These are phyloP conservation scores for Posidonia oceanica DNA, from an alignment of 116 monocot species.

Conservation along the genomic window DNA sequence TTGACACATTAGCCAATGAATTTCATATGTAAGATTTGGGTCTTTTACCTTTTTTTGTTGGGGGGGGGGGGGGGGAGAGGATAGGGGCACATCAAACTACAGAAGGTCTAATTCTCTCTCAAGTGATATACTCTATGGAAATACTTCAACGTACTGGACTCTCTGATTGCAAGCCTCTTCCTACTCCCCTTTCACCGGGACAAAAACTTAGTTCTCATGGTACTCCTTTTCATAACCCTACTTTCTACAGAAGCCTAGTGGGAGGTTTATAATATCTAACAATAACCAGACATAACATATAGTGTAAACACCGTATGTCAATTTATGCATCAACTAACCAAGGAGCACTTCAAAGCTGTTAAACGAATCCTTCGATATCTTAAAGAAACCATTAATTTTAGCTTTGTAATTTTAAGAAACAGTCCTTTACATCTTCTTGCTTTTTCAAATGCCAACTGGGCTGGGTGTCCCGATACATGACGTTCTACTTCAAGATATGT, in stretches of 20 bases:
- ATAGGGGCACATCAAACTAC: too few species aligned
- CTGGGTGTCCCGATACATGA: not conserved
- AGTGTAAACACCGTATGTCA: not conserved
- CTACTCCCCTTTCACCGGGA: not conserved
- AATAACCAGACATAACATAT: conserved; percentile 4
- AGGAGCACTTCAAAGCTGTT: not conserved
- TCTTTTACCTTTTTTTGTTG: too few species aligned
- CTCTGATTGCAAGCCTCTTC: not conserved
- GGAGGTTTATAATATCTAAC: conserved; percentile 3
- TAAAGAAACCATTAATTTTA: too few species aligned
- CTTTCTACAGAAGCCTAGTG: not conserved
- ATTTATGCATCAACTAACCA: not conserved
- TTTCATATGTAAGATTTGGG: too few species aligned
- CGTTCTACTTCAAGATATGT: not conserved
- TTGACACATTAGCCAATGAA: too few species aligned
- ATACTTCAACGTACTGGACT: not conserved
- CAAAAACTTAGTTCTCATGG: not conserved
- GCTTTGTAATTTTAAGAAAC: too few species aligned
- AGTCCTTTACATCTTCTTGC: not conserved
- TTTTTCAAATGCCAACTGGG: not conserved
- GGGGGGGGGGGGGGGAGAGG: too few species aligned
- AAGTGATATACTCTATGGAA: too few species aligned
- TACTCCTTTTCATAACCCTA: not conserved
- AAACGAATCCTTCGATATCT: too few species aligned
- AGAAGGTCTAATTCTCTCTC: too few species aligned